A percentile compares a stretch with the other conserved stretches of the same genome.
phyloP scores from a whole-genome alignment of 371 early-diverging fungal genomes.

The Rhizopus arrhizus region DNA sequence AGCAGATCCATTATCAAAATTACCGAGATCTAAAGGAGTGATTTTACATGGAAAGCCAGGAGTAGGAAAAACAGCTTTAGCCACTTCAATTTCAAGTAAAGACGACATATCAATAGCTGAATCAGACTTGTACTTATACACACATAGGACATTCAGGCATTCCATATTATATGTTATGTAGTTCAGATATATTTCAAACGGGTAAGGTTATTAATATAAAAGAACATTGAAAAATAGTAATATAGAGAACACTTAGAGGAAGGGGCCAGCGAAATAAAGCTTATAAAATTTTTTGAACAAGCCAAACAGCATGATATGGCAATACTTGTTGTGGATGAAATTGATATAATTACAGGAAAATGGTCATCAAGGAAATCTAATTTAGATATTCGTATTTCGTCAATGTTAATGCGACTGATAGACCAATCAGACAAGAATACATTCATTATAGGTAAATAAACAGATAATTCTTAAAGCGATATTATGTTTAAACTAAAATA shows the following conservation, averaged over 20 bases:
- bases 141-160: slow-evolving; percentile 46
- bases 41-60: slow-evolving; percentile 66
- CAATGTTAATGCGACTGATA: slow-evolving; percentile 32
- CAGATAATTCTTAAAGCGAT: not conserved
- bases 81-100: slow-evolving; percentile 56
- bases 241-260: slow-evolving; percentile 46
- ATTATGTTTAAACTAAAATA: not conserved
- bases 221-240: not conserved
- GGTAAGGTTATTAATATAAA: slow-evolving; percentile 37
- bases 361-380: slow-evolving; percentile 44
- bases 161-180: slow-evolving; percentile 61
- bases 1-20: slow-evolving; percentile 12
- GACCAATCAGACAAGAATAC: slow-evolving; percentile 44
- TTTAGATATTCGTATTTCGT: slow-evolving; percentile 35
- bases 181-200: slow-evolving; percentile 73
- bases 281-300: slow-evolving; percentile 44
- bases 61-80: slow-evolving; percentile 67
- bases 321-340: slow-evolving; percentile 63
- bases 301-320: slow-evolving; percentile 32
- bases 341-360: slow-evolving; percentile 60
- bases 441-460: slow-evolving; percentile 57
- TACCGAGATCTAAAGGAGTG: slow-evolving; percentile 49
- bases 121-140: not conserved
- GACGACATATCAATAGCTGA: slow-evolving; percentile 1
- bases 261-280: slow-evolving; percentile 57